Conservation (phyloP, 2,329 filamentous ascomycete genomes). For the Annulohypoxylon truncatum region DNA sequence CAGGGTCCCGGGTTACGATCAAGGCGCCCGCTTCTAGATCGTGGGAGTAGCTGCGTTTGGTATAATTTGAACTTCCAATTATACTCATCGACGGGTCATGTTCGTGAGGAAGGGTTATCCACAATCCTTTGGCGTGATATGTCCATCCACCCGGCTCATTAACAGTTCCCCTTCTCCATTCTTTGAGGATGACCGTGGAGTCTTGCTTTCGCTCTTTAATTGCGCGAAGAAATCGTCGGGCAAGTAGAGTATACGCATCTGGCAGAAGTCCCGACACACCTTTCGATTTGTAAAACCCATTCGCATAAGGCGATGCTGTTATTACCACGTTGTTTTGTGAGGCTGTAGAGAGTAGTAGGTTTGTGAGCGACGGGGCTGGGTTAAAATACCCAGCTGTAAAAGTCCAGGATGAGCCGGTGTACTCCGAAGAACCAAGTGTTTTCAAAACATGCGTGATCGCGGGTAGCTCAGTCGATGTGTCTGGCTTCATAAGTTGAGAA, state of each 20-base stretch:
- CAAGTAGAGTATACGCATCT: constrained; percentile 90
- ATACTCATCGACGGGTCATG: constrained; percentile 80
- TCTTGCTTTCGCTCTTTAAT: constrained; percentile 60
- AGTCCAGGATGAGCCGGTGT: constrained; percentile 83
- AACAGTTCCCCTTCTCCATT: constrained; percentile 88
- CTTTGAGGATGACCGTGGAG: constrained; percentile 76
- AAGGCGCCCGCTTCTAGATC: constrained; percentile 91
- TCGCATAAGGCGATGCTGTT: constrained; percentile 91
- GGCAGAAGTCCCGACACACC: constrained; percentile 92
- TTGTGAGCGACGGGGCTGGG: constrained; percentile 85
- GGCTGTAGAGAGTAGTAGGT: constrained; percentile 79
- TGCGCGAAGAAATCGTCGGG: constrained; percentile 79
- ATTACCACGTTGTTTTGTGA: constrained; percentile 82
- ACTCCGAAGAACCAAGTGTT: constrained; percentile 71
- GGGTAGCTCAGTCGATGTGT: constrained; percentile 89
- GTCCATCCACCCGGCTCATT: constrained; percentile 90
- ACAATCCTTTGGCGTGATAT: constrained; percentile 96
- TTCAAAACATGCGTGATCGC: constrained; percentile 80
- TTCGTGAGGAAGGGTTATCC: constrained; percentile 80
- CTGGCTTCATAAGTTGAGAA: constrained; percentile 81
- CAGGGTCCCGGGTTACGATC: constrained; percentile 82
- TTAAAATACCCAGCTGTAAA: constrained; percentile 99
- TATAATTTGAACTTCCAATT: constrained; percentile 95
- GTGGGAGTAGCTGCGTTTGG: constrained; percentile 89
- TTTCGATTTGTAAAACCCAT: constrained; percentile 91